Base-by-base conservation (phyloP, 176 grass and related monocot species). In the Lolium rigidum region DNA sequence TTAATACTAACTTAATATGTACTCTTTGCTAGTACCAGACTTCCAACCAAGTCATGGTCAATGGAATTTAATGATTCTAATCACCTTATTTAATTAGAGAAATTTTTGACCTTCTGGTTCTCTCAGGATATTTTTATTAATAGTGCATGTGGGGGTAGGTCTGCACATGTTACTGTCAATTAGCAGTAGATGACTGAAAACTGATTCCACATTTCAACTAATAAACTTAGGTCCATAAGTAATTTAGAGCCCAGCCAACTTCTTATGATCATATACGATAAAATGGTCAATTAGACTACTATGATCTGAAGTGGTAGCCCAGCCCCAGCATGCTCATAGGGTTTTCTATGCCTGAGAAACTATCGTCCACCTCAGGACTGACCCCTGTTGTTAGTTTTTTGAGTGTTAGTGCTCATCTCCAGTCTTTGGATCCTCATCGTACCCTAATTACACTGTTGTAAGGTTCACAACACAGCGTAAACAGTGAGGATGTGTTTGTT, bases 211-310 rank as follows among this genome's bases (percentile, higher is more conserved):
- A 20, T 62, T 71, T 78, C 52, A 78, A 90, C 6, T 83, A 79
- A 56, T 46, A 65, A 82, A 64, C 64, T 28, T 46, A 62, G 22
- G 54, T 57, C 65, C 6, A 9, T 50, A 44, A 49, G 22, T 64
- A 74, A 16, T 65, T 59, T 16, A 63, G 48, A 49, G 50, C 70
- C 68, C 17, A 26, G 60, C 4, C 10, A 76, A 79, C 18, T 82
- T 55, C n/a, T 8, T 49, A 46, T 87, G 48, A 83, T 83, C n/a
- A 50, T 51, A 26, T 73, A 63, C 46, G 46, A 22, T 48, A 81
- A 72, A 83, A 20, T 65, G 12, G 31, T 3, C 55, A 24, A 43
- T 16, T 82, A 50, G 80, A 69, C 38, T 80, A 35, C 13, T 46
- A 47, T 38, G 65, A 8, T 47, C n/a, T 50, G 14, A 74, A 74